Base-by-base conservation (phyloP, 257 asterid genomes). In the Solanum verrucosum region DNA sequence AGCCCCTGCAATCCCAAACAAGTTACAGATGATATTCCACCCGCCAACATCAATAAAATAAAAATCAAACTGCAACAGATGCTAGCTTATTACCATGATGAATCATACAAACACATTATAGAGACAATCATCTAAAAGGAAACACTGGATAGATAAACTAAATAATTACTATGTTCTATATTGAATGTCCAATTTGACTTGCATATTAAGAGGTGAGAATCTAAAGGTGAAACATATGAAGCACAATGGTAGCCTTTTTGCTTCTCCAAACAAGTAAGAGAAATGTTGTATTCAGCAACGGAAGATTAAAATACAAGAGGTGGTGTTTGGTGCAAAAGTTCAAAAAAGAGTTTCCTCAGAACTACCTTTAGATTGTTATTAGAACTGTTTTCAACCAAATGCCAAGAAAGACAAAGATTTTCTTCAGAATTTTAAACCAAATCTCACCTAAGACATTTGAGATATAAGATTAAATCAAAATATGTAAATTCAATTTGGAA, bases 1-100 rank as follows among this genome's bases (percentile, higher is more conserved):
- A 95, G 37, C 98, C 98, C 90, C 98, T 95, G 56, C 9, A 59
- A 60, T 38, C 73, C 8, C 37, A 74, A 72, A 44, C 40, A 37
- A 11, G 68, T 38, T 34, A 74, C 83, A 75, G 4, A 25, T 9
- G 84, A 83, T 60, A 25, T 29, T 78, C n/a, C 84, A 83, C 16
- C 38, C 23, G n/a, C 6, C 3, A 29, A 49, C 27, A 87, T 37
- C 85, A 40, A 83, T 70, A 27, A 15, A 82, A 56, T 14, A 29
- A 60, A 84, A 72, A 14, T 7, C 10, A 21, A 31, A 60, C 35
- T 27, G 59, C 46, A 31, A 33, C 37, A 59, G 3, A 73, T 4
- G 46, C n/a, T 25, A 25, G 35, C 25, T 42, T 46, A 86, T 56
- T 42, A 29, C 31, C 83, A 70, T 11, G 82, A 35, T 37, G 46